Evolutionary conservation across 306 rosid species (phyloP), one percentile per base, ranked within the genome.

Genomic region (Pterocarpus santalinus): DNA sequence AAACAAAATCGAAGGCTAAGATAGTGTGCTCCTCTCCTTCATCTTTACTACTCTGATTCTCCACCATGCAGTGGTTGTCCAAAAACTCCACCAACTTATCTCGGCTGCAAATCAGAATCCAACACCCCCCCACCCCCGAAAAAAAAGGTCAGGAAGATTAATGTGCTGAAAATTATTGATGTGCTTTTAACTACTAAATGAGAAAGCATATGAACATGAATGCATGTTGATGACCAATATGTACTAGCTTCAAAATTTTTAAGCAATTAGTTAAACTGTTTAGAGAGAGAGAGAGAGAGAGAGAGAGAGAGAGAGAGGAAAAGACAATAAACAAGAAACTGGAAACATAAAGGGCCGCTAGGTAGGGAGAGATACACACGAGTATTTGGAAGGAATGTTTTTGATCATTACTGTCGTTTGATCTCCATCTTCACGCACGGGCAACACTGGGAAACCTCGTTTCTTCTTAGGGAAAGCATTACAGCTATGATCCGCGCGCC

Each of bases 351-450:
- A n/a, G 57, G 17, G 2, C 57, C 3, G 15, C 4, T 5, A 2
- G 17, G 57, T 1, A 51, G 30, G 3, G 30, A 16, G 30, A 16
- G 61, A 16, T 3, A 64, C 85, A n/a, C 74, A 92, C 97, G 79
- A 74, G 83, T 90, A 92, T 65, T 85, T 90, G 60, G 77, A 86
- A 0, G 95, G 95, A 0, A 90, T 83, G 68, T 92, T 92, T 44
- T 62, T 75, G 0, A 92, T 90, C 97, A 92, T 92, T 0, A 92
- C 69, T 0, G 91, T 89, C 0, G 95, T 90, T 22, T 68, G 35
- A 0, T 56, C 43, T n/a, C 72, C 83, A 5, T 64, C 80, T 1
- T 1, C 35, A 0, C 32, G 17, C 4, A 88, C 39, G 0, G 88
- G 88, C 2, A 78, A 8, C 1, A 49, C 46, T 5, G 78, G 80